Evolutionary conservation across 805 yeast genomes (phyloP).

Genomic region (Komagataella pseudopastoris): DNA sequence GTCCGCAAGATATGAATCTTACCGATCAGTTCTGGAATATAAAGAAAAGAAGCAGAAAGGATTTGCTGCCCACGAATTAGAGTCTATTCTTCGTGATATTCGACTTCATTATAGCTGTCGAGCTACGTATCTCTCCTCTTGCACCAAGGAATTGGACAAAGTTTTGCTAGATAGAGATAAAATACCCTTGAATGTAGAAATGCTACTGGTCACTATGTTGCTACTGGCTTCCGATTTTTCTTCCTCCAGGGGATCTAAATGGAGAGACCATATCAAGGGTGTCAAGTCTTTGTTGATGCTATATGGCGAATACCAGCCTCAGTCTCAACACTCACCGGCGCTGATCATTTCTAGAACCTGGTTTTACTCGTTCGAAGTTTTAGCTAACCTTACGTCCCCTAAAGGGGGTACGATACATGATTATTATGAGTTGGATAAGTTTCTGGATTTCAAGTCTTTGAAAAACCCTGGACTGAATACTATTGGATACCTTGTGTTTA

Average conservation of each 20-base stretch:
- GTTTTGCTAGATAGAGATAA: conserved; percentile 26
- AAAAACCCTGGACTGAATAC: too few relatives aligned
- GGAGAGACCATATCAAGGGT: conserved; percentile 59
- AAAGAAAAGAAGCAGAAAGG: conserved; percentile 30
- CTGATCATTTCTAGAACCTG: conserved; percentile 29
- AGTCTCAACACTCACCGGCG: conserved; percentile 19
- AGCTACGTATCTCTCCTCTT: conserved; percentile 38
- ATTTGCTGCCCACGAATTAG: conserved; percentile 29
- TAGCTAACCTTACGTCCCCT: conserved; percentile 45
- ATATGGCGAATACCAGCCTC: conserved; percentile 18
- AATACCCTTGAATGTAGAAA: conserved; percentile 47
- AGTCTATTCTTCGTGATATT: too few relatives aligned
- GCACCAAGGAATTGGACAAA: conserved; percentile 46
- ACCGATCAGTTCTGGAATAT: conserved; percentile 2
- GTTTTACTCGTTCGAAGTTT: conserved; percentile 48
- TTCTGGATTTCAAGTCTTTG: conserved; percentile 10
- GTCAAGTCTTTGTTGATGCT: conserved; percentile 51
- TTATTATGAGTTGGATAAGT: conserved; percentile 31
- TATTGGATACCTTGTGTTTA: too few relatives aligned
- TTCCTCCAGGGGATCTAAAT: conserved; percentile 39
- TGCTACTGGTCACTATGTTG: conserved; percentile 54
- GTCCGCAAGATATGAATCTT: conserved; percentile 41
- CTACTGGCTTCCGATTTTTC: conserved; percentile 55
- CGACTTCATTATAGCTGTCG: too few relatives aligned
- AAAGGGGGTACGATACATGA: conserved; percentile 47